Percentiles rank a stretch among this genome's conserved stretches.
Conservation (phyloP, 1,139 yeast genomes). For the Blastobotrys aristatus region DNA sequence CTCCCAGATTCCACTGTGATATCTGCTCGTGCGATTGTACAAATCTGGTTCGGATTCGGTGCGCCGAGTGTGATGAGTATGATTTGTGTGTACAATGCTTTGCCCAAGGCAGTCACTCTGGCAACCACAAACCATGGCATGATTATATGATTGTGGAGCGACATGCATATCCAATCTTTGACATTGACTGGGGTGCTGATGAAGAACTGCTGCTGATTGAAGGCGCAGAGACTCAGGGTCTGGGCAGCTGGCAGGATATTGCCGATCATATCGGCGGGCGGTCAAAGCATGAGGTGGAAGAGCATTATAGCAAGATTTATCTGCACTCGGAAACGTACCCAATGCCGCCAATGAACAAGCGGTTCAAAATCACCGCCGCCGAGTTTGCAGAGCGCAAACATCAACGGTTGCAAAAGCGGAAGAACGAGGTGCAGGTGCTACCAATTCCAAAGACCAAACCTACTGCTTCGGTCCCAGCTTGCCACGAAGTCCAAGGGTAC, state of each 20-base stretch:
- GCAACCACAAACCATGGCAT: conserved; percentile 91
- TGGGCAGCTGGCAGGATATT: conserved; percentile 97
- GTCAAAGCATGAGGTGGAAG: conserved; percentile 83
- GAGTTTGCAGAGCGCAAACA: conserved; percentile 68
- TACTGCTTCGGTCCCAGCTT: conserved; percentile 87
- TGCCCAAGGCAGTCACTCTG: conserved; percentile 74
- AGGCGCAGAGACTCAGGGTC: conserved; percentile 86
- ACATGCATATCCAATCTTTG: conserved; percentile 89
- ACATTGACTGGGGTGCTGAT: conserved; percentile 96
- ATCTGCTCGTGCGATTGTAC: conserved; percentile 94
- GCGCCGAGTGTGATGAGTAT: conserved; percentile 90
- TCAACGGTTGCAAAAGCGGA: conserved; percentile 62
- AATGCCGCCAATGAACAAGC: conserved; percentile 59
- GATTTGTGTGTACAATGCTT: conserved; percentile 97
- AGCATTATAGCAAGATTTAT: conserved; percentile 71
- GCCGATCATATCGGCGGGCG: conserved; percentile 94
- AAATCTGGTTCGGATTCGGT: conserved; percentile 78
- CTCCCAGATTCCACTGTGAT: conserved; percentile 73
- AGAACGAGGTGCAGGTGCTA: conserved; percentile 45
- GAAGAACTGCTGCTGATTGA: conserved; percentile 85
- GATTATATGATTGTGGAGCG: conserved; percentile 90
- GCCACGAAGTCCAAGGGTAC: conserved; percentile 95
- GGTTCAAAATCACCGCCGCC: conserved; percentile 60
- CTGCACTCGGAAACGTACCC: conserved; percentile 72
- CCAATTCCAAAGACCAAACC: conserved; percentile 75